These are phyloP conservation scores for Agaricus subrufescens DNA, from an alignment of 768 basidiomycete species.

Conservation along the genomic window DNA sequence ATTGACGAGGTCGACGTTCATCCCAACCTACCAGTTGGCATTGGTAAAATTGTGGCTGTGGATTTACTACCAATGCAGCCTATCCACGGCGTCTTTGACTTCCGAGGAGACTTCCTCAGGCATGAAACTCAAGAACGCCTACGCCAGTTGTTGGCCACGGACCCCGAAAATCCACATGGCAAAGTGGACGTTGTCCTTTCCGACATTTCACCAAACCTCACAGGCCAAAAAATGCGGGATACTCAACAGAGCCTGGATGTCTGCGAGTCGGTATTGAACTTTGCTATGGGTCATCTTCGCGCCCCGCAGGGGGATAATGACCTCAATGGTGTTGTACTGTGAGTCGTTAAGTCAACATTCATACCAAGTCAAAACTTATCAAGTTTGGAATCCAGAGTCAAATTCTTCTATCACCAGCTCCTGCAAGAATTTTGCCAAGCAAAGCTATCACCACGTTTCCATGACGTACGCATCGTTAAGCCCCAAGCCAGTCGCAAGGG, in stretches of 20 bases:
- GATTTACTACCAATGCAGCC: conserved; percentile 73
- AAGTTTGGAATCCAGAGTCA: no score
- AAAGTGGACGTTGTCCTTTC: conserved; percentile 80
- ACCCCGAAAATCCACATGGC: conserved; percentile 22
- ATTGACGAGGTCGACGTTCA: conserved; percentile 25
- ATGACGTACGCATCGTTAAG: conserved; percentile 65
- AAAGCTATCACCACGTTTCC: conserved; percentile 31
- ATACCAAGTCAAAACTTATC: no score
- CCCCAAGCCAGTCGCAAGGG: conserved; percentile 76
- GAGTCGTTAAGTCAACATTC: no score
- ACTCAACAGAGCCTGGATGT: conserved; percentile 67
- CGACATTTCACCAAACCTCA: conserved; percentile 86
- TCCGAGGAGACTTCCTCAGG: conserved; percentile 78
- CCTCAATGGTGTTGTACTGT: no score
- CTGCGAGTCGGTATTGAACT: conserved; percentile 67
- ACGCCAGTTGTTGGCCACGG: conserved; percentile 22
- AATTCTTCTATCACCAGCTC: no score
- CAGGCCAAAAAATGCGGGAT: conserved; percentile 68
- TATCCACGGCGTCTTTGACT: conserved; percentile 65
- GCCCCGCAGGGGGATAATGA: no score
- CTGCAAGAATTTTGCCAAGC: no score
- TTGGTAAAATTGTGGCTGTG: conserved; percentile 64
- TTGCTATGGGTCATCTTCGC: conserved; percentile 51
- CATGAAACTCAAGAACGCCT: conserved; percentile 44
- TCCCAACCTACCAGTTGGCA: conserved; percentile 15